Percentiles rank a stretch among this genome's conserved stretches.
phyloP scores from a whole-genome alignment of 768 basidiomycete genomes.

The Trametes meyenii region DNA sequence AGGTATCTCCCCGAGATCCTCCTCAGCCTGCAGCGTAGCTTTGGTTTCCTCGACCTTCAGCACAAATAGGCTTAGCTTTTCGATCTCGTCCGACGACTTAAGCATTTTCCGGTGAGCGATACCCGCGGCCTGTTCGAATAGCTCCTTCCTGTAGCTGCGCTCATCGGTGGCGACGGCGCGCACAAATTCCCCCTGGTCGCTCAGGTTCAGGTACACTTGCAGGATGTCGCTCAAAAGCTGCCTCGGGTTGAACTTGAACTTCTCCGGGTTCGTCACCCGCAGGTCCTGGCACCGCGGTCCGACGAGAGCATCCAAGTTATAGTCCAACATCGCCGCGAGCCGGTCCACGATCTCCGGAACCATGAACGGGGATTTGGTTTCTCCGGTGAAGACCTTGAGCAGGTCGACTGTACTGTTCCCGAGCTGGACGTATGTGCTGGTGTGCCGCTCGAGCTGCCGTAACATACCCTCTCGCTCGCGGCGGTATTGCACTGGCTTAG shows the following conservation, averaged over 20 bases:
- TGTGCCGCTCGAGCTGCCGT: constrained; percentile 80
- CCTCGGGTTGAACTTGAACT: constrained; percentile 87
- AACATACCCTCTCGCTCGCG: constrained; percentile 83
- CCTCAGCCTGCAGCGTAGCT: constrained; percentile 81
- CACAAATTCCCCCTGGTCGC: constrained; percentile 77
- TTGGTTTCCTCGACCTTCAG: constrained; percentile 83
- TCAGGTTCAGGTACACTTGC: constrained; percentile 88
- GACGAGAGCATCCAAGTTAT: constrained; percentile 86
- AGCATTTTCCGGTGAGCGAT: constrained; percentile 64
- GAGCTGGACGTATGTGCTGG: constrained; percentile 83
- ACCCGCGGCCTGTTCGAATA: constrained; percentile 79
- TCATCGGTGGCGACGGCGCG: constrained; percentile 92
- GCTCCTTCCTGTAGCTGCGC: constrained; percentile 80
- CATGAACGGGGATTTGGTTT: constrained; percentile 92
- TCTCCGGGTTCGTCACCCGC: constrained; percentile 82
- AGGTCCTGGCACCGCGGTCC: constrained; percentile 90
- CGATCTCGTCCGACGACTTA: constrained; percentile 79
- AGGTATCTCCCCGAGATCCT: constrained; percentile 90
- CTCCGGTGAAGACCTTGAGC: constrained; percentile 88
- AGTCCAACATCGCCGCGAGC: constrained; percentile 95
- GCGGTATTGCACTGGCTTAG: constrained; percentile 67
- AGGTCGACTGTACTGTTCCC: constrained; percentile 89
- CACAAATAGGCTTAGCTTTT: constrained; percentile 69
- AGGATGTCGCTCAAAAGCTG: constrained; percentile 83
- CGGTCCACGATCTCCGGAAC: constrained; percentile 95